phyloP scores from a whole-genome alignment of 2,329 filamentous ascomycete species.

The Myriosclerotinia scirpicola region DNA sequence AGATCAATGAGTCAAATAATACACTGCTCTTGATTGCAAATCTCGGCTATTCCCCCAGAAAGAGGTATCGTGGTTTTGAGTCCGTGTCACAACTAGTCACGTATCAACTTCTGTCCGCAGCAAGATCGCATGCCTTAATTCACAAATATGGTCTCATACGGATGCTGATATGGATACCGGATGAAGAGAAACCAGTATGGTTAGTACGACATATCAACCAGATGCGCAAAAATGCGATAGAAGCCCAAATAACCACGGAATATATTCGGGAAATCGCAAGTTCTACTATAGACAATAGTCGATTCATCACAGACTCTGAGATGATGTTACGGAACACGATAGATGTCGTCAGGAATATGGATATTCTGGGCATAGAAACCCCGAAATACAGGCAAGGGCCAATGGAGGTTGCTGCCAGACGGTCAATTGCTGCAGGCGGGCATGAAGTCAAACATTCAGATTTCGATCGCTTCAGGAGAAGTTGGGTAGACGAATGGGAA shows the following conservation, averaged over 20 bases:
- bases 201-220: conserved; percentile 59
- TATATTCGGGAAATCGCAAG: conserved; percentile 58
- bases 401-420: conserved; percentile 31
- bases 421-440: conserved; percentile 28
- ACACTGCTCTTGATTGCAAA: conserved; percentile 73
- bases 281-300: conserved; percentile 35
- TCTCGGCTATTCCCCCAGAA: conserved; percentile 55
- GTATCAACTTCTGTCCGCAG: conserved; percentile 60
- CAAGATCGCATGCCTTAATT: conserved; percentile 60
- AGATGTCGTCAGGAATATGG: conserved; percentile 50
- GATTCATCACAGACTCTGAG: conserved; percentile 45
- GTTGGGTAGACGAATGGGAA: background rate
- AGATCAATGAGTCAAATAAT: conserved; percentile 59
- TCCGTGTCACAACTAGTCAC: conserved; percentile 59
- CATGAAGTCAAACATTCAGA: conserved; percentile 16
- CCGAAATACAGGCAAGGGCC: conserved; percentile 49
- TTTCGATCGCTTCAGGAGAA: conserved; percentile 7
- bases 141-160: conserved; percentile 78
- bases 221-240: conserved; percentile 57
- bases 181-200: conserved; percentile 57
- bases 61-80: conserved; percentile 51
- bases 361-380: conserved; percentile 44
- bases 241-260: conserved; percentile 61
- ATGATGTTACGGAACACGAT: conserved; percentile 51
- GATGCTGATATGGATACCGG: conserved; percentile 71